Conservation (phyloP, 176 grass and related monocot genomes). For the Ampelocalamus luodianensis region DNA sequence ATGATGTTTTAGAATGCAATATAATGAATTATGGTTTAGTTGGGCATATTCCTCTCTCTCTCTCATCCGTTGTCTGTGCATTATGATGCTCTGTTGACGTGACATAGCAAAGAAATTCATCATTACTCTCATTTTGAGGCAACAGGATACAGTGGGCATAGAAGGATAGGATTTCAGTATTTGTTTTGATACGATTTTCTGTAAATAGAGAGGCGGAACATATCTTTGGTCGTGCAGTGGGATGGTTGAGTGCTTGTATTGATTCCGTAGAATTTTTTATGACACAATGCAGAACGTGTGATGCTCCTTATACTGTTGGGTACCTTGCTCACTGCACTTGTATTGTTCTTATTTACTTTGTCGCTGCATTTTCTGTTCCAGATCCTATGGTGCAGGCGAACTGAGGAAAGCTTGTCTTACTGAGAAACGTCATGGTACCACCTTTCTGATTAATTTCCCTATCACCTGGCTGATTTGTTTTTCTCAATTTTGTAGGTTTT, state of each 20-base stretch:
- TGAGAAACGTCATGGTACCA: background rate
- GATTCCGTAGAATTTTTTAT: background rate
- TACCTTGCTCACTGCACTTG: background rate
- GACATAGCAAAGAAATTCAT: constrained; percentile 15
- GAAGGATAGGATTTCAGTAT: background rate
- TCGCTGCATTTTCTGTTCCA: background rate
- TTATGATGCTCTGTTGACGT: constrained; percentile 6
- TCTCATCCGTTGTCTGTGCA: background rate
- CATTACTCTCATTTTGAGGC: background rate
- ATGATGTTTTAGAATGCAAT: constrained; percentile 60
- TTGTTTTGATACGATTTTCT: background rate
- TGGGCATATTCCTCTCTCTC: background rate
- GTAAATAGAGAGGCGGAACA: background rate
- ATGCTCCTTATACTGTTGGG: background rate
- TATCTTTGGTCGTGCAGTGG: background rate
- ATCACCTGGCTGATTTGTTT: background rate
- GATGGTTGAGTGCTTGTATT: background rate
- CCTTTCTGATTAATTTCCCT: background rate
- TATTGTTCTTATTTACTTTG: background rate
- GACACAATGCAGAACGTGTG: background rate
- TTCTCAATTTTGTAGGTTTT: constrained; percentile 5
- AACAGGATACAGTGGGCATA: background rate
- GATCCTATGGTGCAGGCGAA: background rate
- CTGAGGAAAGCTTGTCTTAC: background rate
- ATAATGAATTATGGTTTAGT: constrained; percentile 60